Percentiles rank a stretch among this genome's conserved stretches.
Evolutionary conservation across 202 grass and related monocot genomes (phyloP).

Genomic region (Schoenoplectus tabernaemontani): DNA sequence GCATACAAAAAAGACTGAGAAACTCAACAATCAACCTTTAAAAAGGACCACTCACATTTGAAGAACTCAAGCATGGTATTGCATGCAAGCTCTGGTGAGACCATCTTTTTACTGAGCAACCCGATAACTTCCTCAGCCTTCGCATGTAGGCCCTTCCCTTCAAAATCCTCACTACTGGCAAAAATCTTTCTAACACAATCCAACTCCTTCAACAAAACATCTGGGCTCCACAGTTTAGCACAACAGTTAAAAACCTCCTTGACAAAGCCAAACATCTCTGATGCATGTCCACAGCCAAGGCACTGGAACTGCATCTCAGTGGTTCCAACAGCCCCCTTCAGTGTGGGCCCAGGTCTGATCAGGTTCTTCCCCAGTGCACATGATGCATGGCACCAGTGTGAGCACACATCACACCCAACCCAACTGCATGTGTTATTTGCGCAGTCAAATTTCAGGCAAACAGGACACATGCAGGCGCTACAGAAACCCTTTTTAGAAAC

Average conservation of each 20-base stretch:
- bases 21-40: not conserved
- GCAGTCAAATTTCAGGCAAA: constrained; percentile 91
- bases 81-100: constrained; percentile 50
- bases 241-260: constrained; percentile 94
- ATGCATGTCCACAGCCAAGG: constrained; percentile 80
- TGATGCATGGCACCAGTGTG: constrained; percentile 90
- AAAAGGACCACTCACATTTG: constrained; percentile 71
- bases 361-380: constrained; percentile 75
- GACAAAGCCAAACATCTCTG: constrained; percentile 98
- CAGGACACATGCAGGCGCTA: constrained; percentile 73
- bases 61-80: constrained; percentile 91
- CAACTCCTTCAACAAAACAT: constrained; percentile 71
- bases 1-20: not conserved
- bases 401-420: constrained; percentile 93
- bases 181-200: constrained; percentile 92
- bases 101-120: constrained; percentile 57
- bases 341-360: constrained; percentile 72
- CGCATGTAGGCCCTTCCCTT: constrained; percentile 78
- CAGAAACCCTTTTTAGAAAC: constrained; percentile 82
- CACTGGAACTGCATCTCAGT: constrained; percentile 99
- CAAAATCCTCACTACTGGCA: constrained; percentile 86
- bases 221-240: constrained; percentile 58
- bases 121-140: constrained; percentile 72
- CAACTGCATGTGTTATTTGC: constrained; percentile 97
- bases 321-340: constrained; percentile 61